Percentiles rank a stretch among this genome's conserved stretches.
Conservation (phyloP, 1,139 yeast species). For the Geotrichum europaeum region DNA sequence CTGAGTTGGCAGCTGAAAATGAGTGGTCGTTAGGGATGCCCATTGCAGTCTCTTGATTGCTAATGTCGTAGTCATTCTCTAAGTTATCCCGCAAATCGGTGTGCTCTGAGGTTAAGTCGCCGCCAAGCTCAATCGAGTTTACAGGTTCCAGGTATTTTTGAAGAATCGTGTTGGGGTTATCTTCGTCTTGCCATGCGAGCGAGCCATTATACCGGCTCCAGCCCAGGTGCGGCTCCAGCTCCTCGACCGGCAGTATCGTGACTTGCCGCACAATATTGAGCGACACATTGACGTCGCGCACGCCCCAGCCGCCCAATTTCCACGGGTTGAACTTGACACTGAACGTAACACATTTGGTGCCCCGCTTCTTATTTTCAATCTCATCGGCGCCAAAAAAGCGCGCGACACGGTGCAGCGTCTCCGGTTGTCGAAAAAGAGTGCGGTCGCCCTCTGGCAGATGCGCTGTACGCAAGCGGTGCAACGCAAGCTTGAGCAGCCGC, state of each 20-base stretch:
- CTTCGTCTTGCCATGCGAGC: conserved; percentile 5
- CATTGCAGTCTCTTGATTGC: background rate
- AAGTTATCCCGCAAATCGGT: background rate
- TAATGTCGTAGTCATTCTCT: background rate
- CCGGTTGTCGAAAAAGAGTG: conserved; percentile 4
- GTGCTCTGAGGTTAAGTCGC: background rate
- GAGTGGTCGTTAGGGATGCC: background rate
- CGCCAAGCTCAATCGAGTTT: conserved; percentile 7
- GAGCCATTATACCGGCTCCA: conserved; percentile 1
- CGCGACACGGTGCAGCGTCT: background rate
- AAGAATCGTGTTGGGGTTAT: background rate
- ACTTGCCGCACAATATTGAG: conserved; percentile 10
- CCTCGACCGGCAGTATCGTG: conserved; percentile 3
- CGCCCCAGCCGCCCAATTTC: conserved; percentile 16
- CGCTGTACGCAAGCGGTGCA: conserved; percentile 7
- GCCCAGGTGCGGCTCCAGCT: conserved; percentile 6
- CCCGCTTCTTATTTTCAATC: background rate
- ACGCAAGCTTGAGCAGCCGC: conserved; percentile 10
- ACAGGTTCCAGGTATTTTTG: background rate
- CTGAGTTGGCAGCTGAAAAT: background rate
- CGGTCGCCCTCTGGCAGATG: conserved; percentile 16
- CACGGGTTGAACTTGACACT: conserved; percentile 18
- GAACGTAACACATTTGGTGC: conserved; percentile 20
- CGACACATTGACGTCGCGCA: conserved; percentile 13
- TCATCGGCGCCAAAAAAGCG: conserved; percentile 6